Evolutionary conservation across 2,329 filamentous ascomycete genomes (phyloP).

Genomic region (Aurifilum marmelostoma): DNA sequence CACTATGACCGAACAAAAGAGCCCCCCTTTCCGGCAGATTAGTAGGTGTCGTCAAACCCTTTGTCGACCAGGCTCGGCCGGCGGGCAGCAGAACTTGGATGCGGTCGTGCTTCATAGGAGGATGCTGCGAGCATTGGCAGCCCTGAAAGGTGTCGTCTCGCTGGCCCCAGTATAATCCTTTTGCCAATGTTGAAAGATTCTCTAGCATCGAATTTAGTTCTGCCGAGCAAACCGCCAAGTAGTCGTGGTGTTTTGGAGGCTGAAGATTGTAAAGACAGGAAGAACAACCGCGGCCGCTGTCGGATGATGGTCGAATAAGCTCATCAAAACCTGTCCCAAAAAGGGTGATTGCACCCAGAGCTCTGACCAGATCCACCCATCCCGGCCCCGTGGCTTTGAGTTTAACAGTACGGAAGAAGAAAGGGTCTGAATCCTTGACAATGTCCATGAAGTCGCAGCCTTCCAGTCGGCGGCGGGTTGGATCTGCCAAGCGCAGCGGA

Average conservation of each 20-base stretch:
- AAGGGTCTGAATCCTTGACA: slow-evolving; percentile 31
- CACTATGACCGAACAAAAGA: slow-evolving; percentile 30
- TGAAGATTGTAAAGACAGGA: slow-evolving; percentile 2
- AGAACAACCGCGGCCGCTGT: neutral
- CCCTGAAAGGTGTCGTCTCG: slow-evolving; percentile 28
- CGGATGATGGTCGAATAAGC: slow-evolving; percentile 23
- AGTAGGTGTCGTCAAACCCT: slow-evolving; percentile 17
- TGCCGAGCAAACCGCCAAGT: slow-evolving; percentile 24
- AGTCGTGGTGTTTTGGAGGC: slow-evolving; percentile 22
- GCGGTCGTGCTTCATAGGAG: slow-evolving; percentile 1
- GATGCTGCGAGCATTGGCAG: slow-evolving; percentile 18
- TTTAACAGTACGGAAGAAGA: slow-evolving; percentile 31
- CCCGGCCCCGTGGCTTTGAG: slow-evolving; percentile 31
- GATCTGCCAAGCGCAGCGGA: slow-evolving; percentile 25
- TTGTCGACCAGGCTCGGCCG: neutral
- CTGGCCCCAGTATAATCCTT: slow-evolving; percentile 30
- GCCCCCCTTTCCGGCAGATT: slow-evolving; percentile 22
- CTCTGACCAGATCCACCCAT: slow-evolving; percentile 39
- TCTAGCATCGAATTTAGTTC: slow-evolving; percentile 26
- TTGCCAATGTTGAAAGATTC: slow-evolving; percentile 25
- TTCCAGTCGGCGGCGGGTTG: slow-evolving; percentile 33
- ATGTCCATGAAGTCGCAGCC: slow-evolving; percentile 38
- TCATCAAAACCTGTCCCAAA: slow-evolving; percentile 34
- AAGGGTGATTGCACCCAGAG: slow-evolving; percentile 33
- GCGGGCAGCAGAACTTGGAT: slow-evolving; percentile 9